phyloP scores from a whole-genome alignment of 352 stramenopile genomes.

The Phytophthora chlamydospora region DNA sequence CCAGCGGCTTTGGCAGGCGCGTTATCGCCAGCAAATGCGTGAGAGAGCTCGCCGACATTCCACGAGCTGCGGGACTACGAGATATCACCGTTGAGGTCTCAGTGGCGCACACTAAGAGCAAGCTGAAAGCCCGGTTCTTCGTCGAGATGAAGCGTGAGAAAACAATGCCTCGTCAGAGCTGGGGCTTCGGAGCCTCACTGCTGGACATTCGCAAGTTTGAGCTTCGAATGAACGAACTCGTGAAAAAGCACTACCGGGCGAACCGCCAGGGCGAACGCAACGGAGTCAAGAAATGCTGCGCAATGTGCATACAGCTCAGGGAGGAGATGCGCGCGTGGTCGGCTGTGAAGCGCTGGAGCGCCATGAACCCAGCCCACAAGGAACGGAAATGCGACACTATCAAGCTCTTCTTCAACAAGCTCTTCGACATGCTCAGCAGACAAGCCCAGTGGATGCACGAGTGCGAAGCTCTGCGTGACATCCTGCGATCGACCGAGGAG shows the following conservation, averaged over 20 bases:
- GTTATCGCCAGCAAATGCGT: slow-evolving; percentile 36
- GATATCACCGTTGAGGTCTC: slow-evolving; percentile 55
- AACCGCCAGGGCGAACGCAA: slow-evolving; percentile 33
- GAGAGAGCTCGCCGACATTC: slow-evolving; percentile 58
- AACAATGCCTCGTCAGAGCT: slow-evolving; percentile 30
- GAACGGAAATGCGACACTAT: slow-evolving; percentile 57
- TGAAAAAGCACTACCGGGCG: slow-evolving; percentile 42
- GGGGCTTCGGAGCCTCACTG: slow-evolving; percentile 48
- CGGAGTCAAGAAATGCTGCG: slow-evolving; percentile 31
- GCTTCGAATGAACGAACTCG: slow-evolving; percentile 37
- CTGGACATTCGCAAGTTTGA: slow-evolving; percentile 51
- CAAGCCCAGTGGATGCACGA: slow-evolving; percentile 54
- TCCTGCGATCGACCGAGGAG: slow-evolving; percentile 53
- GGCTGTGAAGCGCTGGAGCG: slow-evolving; percentile 43
- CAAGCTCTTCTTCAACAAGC: slow-evolving; percentile 48
- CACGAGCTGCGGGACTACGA: slow-evolving; percentile 55
- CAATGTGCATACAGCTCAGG: slow-evolving; percentile 53
- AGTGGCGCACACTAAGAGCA: slow-evolving; percentile 55
- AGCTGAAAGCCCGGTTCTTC: slow-evolving; percentile 56
- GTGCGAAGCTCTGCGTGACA: slow-evolving; percentile 54
- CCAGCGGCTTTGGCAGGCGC: slow-evolving; percentile 8
- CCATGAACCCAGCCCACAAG: slow-evolving; percentile 54
- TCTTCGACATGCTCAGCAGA: slow-evolving; percentile 46
- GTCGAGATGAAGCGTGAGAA: slow-evolving; percentile 47
- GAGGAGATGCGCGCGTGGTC: slow-evolving; percentile 48